phyloP scores from a whole-genome alignment of 2,329 filamentous ascomycete species.

The Chaetomium olivaceum region DNA sequence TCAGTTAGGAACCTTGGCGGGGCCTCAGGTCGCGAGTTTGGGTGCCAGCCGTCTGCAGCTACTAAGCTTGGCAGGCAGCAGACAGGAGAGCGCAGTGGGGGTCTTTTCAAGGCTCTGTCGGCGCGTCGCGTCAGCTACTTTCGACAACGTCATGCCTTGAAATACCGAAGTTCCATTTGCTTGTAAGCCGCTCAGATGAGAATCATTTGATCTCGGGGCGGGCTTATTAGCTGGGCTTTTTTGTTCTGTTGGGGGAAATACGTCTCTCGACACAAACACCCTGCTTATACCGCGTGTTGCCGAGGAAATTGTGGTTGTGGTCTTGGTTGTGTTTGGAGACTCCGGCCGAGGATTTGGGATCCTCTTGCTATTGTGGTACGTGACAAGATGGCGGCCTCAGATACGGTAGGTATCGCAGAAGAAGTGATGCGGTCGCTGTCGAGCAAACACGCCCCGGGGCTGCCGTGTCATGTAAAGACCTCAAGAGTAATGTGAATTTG shows the following conservation, averaged over 20 bases:
- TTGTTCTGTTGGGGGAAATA: too few relatives aligned
- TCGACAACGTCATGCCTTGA: background rate
- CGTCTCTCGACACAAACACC: background rate
- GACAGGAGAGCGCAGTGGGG: background rate
- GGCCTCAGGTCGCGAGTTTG: background rate
- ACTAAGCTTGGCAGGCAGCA: constrained; percentile 4
- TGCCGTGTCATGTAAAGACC: background rate
- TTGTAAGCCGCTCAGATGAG: background rate
- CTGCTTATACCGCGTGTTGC: background rate
- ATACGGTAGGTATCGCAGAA: background rate
- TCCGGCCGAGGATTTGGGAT: background rate
- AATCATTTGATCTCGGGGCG: too few relatives aligned
- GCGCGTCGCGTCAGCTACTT: background rate
- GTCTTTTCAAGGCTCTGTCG: background rate
- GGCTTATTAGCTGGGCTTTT: too few relatives aligned
- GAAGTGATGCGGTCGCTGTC: background rate
- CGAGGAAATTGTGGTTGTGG: background rate
- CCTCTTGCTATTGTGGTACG: background rate
- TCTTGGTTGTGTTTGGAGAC: background rate
- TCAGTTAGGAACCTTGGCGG: background rate
- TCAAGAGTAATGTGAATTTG: background rate
- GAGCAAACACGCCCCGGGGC: background rate
- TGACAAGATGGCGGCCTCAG: background rate
- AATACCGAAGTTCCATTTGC: background rate
- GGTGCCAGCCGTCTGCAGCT: constrained; percentile 6